Base-by-base conservation (phyloP, 2,329 filamentous ascomycete species). In the Rhinocladiella mackenziei region DNA sequence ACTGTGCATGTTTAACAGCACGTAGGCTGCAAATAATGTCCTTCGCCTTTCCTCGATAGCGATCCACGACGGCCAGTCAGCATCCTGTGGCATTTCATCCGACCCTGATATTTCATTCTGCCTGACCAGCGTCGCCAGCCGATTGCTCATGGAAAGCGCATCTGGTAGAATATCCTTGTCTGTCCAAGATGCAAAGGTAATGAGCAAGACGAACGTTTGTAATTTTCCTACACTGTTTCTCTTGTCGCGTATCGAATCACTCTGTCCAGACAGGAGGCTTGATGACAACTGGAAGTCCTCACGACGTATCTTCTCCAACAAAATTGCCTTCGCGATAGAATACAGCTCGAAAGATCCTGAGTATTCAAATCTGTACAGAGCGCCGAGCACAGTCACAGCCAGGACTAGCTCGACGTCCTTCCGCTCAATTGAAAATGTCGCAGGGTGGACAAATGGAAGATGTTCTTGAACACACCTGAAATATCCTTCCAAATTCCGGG, bases 401-500 rank as follows among this genome's bases (percentile, higher is more conserved):
- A 88, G 65, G 4, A 85, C 66, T 3, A 87, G 66, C 60, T 86
- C 84, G 0, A 82, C 76, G 0, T 81, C 77, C n/a, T 79, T 73
- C n/a, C 80, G 76, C 5, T 75, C 75, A 0, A 81, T 74, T 1
- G 73, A 71, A 34, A 86, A 69, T 0, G 82, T 86, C 0, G 83
- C 78, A 4, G 85, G 65, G 58, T 88, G 83, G 19, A 87, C 67
- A 49, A 86, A 78, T 0, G 76, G 76, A 29, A 79, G 68, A 48
- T 78, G 74, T 18, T 75, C 70, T 45, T 79, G 72, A 45, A 86
- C 85, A 0, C 82, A 81, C 45, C 74, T 77, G 40, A 85, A 76
- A 55, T 85, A 87, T 1, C 81, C 82, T 46, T 84, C 81, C 22
- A 86, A 64, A 50, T 86, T 86, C 23, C 83, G 68, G 2, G 79